Percentiles rank a stretch among this genome's conserved stretches.
These are phyloP conservation scores for Coemansia sp. DNA, from an alignment of 192 early-diverging fungal genomes.

Conservation along the genomic window DNA sequence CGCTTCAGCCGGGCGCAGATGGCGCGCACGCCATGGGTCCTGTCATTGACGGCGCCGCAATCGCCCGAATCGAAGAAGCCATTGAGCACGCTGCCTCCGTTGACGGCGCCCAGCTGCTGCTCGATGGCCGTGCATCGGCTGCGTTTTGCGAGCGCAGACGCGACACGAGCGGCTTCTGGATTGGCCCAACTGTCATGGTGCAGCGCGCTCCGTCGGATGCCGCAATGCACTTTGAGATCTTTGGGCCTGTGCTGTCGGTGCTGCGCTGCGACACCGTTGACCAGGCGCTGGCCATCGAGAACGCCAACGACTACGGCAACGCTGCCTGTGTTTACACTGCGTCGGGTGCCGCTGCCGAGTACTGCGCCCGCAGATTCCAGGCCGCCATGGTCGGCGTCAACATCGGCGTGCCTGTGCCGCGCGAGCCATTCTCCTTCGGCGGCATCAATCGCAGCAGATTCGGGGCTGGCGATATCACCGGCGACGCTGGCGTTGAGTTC, in stretches of 20 bases:
- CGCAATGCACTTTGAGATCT: constrained; percentile 78
- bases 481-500: constrained; percentile 73
- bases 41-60: constrained; percentile 69
- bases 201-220: constrained; percentile 60
- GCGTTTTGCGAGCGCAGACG: constrained; percentile 41
- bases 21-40: constrained; percentile 65
- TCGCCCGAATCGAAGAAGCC: constrained; percentile 64
- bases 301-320: constrained; percentile 68
- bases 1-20: constrained; percentile 58
- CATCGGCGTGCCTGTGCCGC: constrained; percentile 67
- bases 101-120: constrained; percentile 62
- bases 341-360: constrained; percentile 66
- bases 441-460: constrained; percentile 71
- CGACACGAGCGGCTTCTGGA: constrained; percentile 63
- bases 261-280: constrained; percentile 57
- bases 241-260: constrained; percentile 78
- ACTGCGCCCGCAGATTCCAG: constrained; percentile 65
- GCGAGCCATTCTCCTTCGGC: constrained; percentile 84
- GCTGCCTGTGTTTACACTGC: constrained; percentile 73
- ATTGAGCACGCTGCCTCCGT: constrained; percentile 57
- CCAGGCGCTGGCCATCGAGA: constrained; percentile 74
- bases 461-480: constrained; percentile 73
- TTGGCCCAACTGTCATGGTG: constrained; percentile 70
- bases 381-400: constrained; percentile 86
- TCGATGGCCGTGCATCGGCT: constrained; percentile 63